These are phyloP conservation scores for Pulveroboletus sp. DNA, from an alignment of 768 basidiomycete genomes.

Conservation along the genomic window DNA sequence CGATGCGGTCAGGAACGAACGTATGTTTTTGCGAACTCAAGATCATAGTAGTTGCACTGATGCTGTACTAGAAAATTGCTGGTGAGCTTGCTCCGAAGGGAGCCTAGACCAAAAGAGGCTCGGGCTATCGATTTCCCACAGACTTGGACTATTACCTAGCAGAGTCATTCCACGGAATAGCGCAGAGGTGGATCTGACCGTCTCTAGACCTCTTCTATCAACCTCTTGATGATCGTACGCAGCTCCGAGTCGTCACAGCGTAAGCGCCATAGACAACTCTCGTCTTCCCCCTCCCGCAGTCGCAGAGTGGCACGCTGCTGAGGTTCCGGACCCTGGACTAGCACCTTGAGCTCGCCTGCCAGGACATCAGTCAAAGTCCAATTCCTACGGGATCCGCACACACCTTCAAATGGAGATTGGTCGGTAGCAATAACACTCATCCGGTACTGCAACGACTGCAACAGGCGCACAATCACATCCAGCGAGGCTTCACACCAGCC, in stretches of 20 bases:
- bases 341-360: slow-evolving; percentile 64
- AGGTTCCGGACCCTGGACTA: slow-evolving; percentile 34
- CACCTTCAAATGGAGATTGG: slow-evolving; percentile 59
- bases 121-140: no score
- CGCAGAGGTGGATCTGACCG: no score
- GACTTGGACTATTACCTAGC: no score
- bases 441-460: slow-evolving; percentile 46
- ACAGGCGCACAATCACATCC: slow-evolving; percentile 48
- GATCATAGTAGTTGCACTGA: slow-evolving; percentile 51
- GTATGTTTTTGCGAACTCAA: slow-evolving; percentile 36
- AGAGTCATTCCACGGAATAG: no score
- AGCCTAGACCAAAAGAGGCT: no score
- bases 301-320: slow-evolving; percentile 42
- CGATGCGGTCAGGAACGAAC: slow-evolving; percentile 8
- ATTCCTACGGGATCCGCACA: slow-evolving; percentile 11
- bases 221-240: slow-evolving; percentile 41
- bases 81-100: not conserved
- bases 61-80: slow-evolving; percentile 23
- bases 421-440: slow-evolving; percentile 53
- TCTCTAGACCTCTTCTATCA: slow-evolving; percentile 30
- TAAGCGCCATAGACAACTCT: slow-evolving; percentile 68
- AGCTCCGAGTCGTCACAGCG: slow-evolving; percentile 48
- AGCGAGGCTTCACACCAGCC: slow-evolving; percentile 68
- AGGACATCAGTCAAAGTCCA: not conserved
- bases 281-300: slow-evolving; percentile 61